Conservation (phyloP, 2,329 filamentous ascomycete species). For the Phaeophleospora eucalypticola region DNA sequence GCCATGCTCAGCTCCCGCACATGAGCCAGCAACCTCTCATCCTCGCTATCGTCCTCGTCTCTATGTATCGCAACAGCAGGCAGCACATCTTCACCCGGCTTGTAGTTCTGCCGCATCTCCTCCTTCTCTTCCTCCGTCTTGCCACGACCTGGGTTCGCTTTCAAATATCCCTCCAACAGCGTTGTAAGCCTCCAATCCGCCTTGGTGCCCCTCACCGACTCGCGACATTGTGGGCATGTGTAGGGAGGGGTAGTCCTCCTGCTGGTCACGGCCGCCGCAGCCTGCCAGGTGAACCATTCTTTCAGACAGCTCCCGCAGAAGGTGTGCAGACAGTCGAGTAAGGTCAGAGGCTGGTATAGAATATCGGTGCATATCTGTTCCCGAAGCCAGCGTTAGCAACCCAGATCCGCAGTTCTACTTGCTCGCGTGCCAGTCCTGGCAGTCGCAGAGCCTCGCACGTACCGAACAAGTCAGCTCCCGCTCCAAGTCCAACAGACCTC, state of each 20-base stretch:
- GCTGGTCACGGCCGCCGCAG: constrained; percentile 49
- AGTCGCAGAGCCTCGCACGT: constrained; percentile 36
- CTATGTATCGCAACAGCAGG: constrained; percentile 51
- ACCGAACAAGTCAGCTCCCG: constrained; percentile 94
- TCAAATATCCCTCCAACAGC: constrained; percentile 80
- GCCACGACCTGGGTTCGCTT: constrained; percentile 70
- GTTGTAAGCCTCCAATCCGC: constrained; percentile 90
- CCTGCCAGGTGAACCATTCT: constrained; percentile 89
- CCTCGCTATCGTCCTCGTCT: constrained; percentile 45
- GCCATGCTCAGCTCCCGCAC: constrained; percentile 70
- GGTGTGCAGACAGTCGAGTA: constrained; percentile 51
- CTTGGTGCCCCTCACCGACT: constrained; percentile 76
- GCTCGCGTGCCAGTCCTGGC: constrained; percentile 6
- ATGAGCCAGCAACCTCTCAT: constrained; percentile 65
- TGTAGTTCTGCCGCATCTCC: constrained; percentile 72
- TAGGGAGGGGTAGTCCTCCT: constrained; percentile 53
- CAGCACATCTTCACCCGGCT: constrained; percentile 74
- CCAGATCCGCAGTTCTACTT: neutral
- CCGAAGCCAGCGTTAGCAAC: too few relatives aligned
- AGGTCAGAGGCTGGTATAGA: constrained; percentile 38
- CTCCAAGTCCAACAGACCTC: constrained; percentile 62
- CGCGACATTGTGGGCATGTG: constrained; percentile 91
- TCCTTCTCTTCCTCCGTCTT: constrained; percentile 69
- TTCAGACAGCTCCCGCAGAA: constrained; percentile 95
- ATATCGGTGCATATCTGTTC: constrained; percentile 96